Evolutionary conservation across 1,139 yeast genomes (phyloP).

Genomic region (Candida buenavistaensis): DNA sequence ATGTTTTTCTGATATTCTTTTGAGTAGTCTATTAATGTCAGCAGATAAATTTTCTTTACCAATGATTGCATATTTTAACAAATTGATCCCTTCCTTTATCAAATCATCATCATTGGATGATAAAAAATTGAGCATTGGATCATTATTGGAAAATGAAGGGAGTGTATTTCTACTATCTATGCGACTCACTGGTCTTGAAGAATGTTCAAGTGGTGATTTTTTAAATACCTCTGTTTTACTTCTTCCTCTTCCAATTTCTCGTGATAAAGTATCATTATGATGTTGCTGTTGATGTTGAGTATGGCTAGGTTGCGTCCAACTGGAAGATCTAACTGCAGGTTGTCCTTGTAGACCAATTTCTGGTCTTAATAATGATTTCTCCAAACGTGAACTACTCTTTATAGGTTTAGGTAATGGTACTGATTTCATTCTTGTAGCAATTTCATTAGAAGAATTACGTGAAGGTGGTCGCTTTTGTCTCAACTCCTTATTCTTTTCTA

Average conservation of each 20-base stretch:
- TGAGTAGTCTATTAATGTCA: slow-evolving; percentile 23
- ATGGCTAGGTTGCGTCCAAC: slow-evolving; percentile 13
- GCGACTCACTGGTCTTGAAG: slow-evolving; percentile 1
- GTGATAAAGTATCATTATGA: background rate
- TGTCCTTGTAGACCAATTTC: slow-evolving; percentile 1
- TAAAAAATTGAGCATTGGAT: slow-evolving; percentile 38
- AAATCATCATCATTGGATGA: slow-evolving; percentile 30
- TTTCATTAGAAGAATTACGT: slow-evolving; percentile 18
- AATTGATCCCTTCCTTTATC: slow-evolving; percentile 36
- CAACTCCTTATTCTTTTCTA: slow-evolving; percentile 35
- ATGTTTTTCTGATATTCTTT: slow-evolving; percentile 28
- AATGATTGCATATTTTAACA: slow-evolving; percentile 40
- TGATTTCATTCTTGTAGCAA: background rate
- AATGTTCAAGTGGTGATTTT: slow-evolving; percentile 5
- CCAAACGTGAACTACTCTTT: slow-evolving; percentile 4
- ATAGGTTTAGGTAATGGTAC: slow-evolving; percentile 10
- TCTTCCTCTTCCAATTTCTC: slow-evolving; percentile 7
- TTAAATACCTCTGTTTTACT: slow-evolving; percentile 12
- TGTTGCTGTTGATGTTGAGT: background rate
- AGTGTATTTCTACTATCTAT: background rate
- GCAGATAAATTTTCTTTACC: slow-evolving; percentile 35
- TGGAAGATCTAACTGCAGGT: slow-evolving; percentile 9
- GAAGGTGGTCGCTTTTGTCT: slow-evolving; percentile 26
- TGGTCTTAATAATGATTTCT: slow-evolving; percentile 4
- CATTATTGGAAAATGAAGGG: slow-evolving; percentile 23